A percentile compares a stretch with the other conserved stretches of the same genome.
phyloP scores from a whole-genome alignment of 257 asterid species.

The Echium plantagineum region DNA sequence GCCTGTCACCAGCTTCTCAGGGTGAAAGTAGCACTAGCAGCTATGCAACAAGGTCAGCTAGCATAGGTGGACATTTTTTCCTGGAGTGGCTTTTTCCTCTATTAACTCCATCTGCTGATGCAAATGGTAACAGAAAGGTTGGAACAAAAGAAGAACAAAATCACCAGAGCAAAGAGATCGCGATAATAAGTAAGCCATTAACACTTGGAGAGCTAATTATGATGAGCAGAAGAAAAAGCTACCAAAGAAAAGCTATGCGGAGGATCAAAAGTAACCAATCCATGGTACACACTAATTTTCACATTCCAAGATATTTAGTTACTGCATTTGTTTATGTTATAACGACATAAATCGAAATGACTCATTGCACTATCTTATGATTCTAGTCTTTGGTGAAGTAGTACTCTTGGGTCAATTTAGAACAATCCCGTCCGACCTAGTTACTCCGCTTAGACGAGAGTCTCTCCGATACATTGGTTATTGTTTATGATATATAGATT shows the following conservation, averaged over 20 bases:
- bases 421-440: no score
- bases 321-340: background rate
- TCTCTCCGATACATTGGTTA: no score
- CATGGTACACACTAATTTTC: background rate
- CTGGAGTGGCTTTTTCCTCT: conserved; percentile 82
- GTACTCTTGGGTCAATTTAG: no score
- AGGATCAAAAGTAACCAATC: background rate
- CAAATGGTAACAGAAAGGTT: conserved; percentile 20
- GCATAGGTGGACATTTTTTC: conserved; percentile 58
- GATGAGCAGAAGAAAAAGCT: conserved; percentile 85
- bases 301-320: background rate
- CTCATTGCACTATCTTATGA: no score
- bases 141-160: conserved; percentile 21
- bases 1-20: conserved; percentile 49
- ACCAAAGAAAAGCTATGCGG: conserved; percentile 34
- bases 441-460: no score
- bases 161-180: conserved; percentile 26
- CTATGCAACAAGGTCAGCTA: conserved; percentile 43
- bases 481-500: no score
- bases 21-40: conserved; percentile 33
- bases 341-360: no score
- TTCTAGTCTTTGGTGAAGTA: no score
- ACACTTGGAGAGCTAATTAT: conserved; percentile 88
- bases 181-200: conserved; percentile 34
- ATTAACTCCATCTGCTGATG: conserved; percentile 23